Base-by-base conservation (phyloP, 495 filamentous ascomycete species). In the Talaromyces stipitatus region DNA sequence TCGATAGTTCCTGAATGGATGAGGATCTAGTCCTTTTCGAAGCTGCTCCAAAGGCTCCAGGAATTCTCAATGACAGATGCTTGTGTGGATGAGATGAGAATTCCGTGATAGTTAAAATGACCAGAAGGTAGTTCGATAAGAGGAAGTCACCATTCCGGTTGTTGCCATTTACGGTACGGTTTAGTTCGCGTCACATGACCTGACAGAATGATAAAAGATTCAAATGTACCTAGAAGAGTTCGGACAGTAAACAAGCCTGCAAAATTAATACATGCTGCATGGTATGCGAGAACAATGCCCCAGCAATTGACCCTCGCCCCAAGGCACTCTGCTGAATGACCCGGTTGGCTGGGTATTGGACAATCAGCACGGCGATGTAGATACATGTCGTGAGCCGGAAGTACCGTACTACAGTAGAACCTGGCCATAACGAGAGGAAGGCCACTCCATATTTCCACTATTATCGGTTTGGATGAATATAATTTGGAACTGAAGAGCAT, bases 161-260 rank as follows among this genome's bases (percentile, higher is more conserved):
- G n/a, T n/a, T n/a, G n/a, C n/a, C n/a, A n/a, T n/a, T n/a, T n/a
- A n/a, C n/a, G n/a, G n/a, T n/a, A n/a, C n/a, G n/a, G n/a, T 84
- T 77, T 9, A 85, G 77, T 43, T 78, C 83, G 65, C 87, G 89
- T 85, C 86, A 89, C 79, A 87, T 87, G 12, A n/a, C 81, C 74
- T 0, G 81, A 85, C 18, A 89, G 70, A 27, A 88, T 64, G 12
- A 89, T 64, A 24, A 77, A 72, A 12, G 85, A 85, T 58, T 89
- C 86, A 61, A 87, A 88, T 41, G 85, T 77, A 56, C 86, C 86
- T 2, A 88, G 73, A 10, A 89, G 64, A 12, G 78, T 84, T 4
- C 86, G 81, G 4, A 84, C 79, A 6, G 68, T 64, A 2, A 84
- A 70, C 32, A 89, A 66, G 0, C 78, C 78, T 1, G 70, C 59